Conservation (phyloP, 352 stramenopile genomes). For the Hyaloperonospora brassicae region DNA sequence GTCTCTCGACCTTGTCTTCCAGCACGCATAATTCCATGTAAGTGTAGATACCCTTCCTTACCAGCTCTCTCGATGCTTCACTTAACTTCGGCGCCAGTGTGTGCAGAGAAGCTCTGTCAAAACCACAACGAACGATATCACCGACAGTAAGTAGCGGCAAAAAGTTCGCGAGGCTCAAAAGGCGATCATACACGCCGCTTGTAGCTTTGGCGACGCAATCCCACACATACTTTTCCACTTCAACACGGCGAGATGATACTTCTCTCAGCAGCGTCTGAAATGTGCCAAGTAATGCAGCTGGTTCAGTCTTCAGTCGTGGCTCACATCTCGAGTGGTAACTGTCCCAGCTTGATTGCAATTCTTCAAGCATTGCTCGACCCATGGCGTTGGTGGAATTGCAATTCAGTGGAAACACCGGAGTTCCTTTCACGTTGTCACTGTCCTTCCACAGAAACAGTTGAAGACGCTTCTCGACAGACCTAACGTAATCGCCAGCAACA, state of each 20-base stretch:
- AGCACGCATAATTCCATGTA: conserved; percentile 66
- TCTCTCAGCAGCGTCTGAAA: conserved; percentile 14
- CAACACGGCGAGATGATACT: conserved; percentile 10
- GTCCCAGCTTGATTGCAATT: conserved; percentile 38
- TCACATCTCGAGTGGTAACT: conserved; percentile 24
- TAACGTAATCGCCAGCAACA: conserved; percentile 18
- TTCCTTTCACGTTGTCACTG: neutral
- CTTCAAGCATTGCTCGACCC: conserved; percentile 28
- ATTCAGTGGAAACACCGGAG: conserved; percentile 19
- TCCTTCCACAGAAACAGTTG: conserved; percentile 9
- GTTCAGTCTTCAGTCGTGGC: conserved; percentile 2
- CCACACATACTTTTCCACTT: conserved; percentile 20
- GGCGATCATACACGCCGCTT: conserved; percentile 4
- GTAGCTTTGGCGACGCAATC: conserved; percentile 3
- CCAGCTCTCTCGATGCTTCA: conserved; percentile 5
- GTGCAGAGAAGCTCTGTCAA: conserved; percentile 29
- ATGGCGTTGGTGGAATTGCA: conserved; percentile 19
- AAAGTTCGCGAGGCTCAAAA: conserved; percentile 25
- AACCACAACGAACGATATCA: conserved; percentile 34
- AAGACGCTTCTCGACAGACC: conserved; percentile 13
- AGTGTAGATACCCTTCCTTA: conserved; percentile 17
- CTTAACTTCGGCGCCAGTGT: conserved; percentile 26
- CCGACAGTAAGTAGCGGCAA: conserved; percentile 19
- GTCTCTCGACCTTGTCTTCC: conserved; percentile 60
- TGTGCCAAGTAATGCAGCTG: conserved; percentile 1